Conservation (phyloP, 2,329 filamentous ascomycete genomes). For the Neopestalotiopsis sp. region DNA sequence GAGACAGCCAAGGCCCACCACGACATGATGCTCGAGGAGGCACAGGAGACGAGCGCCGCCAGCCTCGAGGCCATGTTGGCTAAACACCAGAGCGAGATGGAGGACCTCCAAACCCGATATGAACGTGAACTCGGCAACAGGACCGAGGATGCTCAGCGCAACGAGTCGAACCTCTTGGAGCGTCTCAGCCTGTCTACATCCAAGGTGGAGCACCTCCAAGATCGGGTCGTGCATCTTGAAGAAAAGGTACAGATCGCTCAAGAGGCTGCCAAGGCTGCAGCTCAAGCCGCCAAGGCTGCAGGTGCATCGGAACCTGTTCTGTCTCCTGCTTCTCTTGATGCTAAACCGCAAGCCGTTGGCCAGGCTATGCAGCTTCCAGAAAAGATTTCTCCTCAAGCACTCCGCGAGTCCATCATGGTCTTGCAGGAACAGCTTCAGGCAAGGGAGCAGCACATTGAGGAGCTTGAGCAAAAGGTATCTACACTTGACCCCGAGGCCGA, state of each 20-base stretch:
- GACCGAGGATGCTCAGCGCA: slow-evolving; percentile 80
- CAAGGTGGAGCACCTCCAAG: slow-evolving; percentile 84
- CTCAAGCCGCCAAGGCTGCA: slow-evolving; percentile 37
- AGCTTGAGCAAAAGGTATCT: slow-evolving; percentile 74
- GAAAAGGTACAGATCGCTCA: slow-evolving; percentile 91
- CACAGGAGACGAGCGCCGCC: slow-evolving; percentile 51
- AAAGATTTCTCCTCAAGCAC: slow-evolving; percentile 90
- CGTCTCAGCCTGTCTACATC: slow-evolving; percentile 81
- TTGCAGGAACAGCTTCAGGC: slow-evolving; percentile 96
- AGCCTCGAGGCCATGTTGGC: slow-evolving; percentile 39
- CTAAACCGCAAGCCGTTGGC: slow-evolving; percentile 43
- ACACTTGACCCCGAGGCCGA: slow-evolving; percentile 78
- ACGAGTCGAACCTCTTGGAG: slow-evolving; percentile 80
- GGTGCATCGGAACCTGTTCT: slow-evolving; percentile 46
- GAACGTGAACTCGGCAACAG: slow-evolving; percentile 74
- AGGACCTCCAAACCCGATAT: slow-evolving; percentile 78
- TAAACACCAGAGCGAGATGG: slow-evolving; percentile 71
- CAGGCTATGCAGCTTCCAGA: slow-evolving; percentile 66
- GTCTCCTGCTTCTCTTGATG: slow-evolving; percentile 50
- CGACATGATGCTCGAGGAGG: slow-evolving; percentile 85
- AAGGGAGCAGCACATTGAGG: slow-evolving; percentile 87
- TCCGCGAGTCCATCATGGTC: slow-evolving; percentile 94
- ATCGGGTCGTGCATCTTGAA: slow-evolving; percentile 83
- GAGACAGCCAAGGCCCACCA: slow-evolving; percentile 82
- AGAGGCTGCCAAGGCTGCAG: slow-evolving; percentile 73